Percentiles rank a stretch among this genome's conserved stretches.
Conservation (phyloP, 257 asterid genomes). For the Solanum chiquidenum region DNA sequence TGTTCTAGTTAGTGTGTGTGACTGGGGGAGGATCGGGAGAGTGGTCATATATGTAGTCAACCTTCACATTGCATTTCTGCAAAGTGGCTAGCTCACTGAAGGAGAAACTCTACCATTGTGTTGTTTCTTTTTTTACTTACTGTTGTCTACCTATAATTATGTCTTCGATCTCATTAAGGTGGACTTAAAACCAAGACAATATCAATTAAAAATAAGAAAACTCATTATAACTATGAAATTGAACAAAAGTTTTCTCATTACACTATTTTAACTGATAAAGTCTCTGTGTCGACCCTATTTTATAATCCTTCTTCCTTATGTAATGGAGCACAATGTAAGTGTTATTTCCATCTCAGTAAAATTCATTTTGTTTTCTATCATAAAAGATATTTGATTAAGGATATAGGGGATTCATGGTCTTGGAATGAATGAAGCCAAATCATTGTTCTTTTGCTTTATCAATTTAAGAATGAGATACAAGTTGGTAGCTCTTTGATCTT, state of each 20-base stretch:
- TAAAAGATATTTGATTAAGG: neutral
- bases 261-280: neutral
- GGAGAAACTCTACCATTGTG: neutral
- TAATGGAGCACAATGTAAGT: neutral
- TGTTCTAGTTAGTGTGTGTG: neutral
- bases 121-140: neutral
- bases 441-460: neutral
- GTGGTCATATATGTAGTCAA: neutral
- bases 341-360: neutral
- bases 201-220: neutral
- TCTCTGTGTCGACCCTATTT: neutral
- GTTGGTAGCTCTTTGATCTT: neutral
- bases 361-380: neutral
- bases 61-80: neutral
- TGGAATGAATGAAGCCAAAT: neutral
- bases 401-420: neutral
- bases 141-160: neutral
- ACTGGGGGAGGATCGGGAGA: neutral
- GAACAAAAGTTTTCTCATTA: neutral
- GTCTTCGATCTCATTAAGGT: neutral
- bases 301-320: neutral
- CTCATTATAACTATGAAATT: neutral
- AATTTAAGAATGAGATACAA: neutral
- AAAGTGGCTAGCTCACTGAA: neutral
- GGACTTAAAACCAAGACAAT: neutral